A percentile compares a stretch with the other conserved stretches of the same genome.
Evolutionary conservation across 179 eudicot species (phyloP).

Genomic region (Monotropa hypopitys): DNA sequence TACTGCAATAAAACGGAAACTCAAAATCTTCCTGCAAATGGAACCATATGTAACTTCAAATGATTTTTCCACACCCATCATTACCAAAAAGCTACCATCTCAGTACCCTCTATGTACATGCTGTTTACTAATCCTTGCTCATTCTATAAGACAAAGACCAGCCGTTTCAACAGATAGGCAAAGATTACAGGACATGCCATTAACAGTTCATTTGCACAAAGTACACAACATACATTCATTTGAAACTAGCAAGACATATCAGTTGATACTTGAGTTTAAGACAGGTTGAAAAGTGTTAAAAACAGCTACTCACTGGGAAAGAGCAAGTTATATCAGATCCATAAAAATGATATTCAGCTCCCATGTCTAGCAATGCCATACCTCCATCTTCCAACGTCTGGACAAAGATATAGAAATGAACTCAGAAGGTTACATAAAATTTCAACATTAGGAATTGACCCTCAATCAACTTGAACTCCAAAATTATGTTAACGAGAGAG

Average conservation of each 20-base stretch:
- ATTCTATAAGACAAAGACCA: not conserved
- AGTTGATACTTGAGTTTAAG: not conserved
- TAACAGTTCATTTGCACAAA: not conserved
- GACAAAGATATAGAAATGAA: slow-evolving; percentile 2
- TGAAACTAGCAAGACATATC: not conserved
- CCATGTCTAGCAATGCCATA: slow-evolving; percentile 95
- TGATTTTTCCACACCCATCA: not conserved
- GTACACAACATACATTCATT: not conserved
- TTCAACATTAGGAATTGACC: not conserved
- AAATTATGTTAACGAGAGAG: not conserved
- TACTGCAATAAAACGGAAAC: not conserved
- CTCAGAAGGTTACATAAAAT: not conserved
- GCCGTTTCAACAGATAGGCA: not conserved
- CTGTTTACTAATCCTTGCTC: not conserved
- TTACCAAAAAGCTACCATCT: not conserved
- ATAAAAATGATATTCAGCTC: slow-evolving; percentile 96
- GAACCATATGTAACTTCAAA: not conserved
- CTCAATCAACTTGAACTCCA: not conserved
- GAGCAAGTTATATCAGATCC: slow-evolving; percentile 98
- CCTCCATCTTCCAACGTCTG: slow-evolving; percentile 79
- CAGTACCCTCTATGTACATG: not conserved
- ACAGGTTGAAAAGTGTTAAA: not conserved
- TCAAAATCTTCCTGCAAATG: not conserved
- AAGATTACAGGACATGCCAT: not conserved
- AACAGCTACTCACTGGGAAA: slow-evolving; percentile 55